Percentiles rank a stretch among this genome's conserved stretches.
Evolutionary conservation across 176 grass and related monocot genomes (phyloP).

Genomic region (Carex parvula): DNA sequence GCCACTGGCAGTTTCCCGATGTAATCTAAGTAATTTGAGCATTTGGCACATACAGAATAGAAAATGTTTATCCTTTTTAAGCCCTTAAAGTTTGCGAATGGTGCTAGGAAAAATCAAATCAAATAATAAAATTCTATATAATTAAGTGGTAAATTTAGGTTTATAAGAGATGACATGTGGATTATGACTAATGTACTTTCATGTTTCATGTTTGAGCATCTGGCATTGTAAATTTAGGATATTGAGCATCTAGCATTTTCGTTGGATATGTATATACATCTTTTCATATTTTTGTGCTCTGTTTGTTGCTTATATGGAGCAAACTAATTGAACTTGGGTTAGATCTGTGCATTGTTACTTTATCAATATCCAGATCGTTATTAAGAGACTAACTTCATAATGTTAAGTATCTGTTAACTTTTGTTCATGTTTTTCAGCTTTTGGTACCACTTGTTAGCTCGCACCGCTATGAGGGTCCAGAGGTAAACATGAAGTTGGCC

Average conservation of each 20-base stretch:
- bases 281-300: not conserved
- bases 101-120: not conserved
- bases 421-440: conserved; percentile 46
- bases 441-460: conserved; percentile 82
- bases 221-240: too few relatives aligned
- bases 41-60: not conserved
- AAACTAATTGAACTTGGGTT: not conserved
- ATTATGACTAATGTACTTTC: not conserved
- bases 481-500: conserved; percentile 64
- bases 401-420: not conserved
- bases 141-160: not conserved
- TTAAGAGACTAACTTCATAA: not conserved
- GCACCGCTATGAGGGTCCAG: conserved; percentile 72
- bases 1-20: not conserved
- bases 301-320: not conserved
- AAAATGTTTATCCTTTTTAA: not conserved
- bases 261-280: not conserved
- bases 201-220: too few relatives aligned
- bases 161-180: not conserved
- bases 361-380: not conserved
- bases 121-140: not conserved
- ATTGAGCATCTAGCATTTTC: not conserved
- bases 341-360: not conserved
- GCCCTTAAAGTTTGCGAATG: not conserved
- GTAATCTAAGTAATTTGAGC: not conserved